A percentile compares a stretch with the other conserved stretches of the same genome.
Evolutionary conservation across 140 eudicot species (phyloP).

Genomic region (Bidens hawaiensis): DNA sequence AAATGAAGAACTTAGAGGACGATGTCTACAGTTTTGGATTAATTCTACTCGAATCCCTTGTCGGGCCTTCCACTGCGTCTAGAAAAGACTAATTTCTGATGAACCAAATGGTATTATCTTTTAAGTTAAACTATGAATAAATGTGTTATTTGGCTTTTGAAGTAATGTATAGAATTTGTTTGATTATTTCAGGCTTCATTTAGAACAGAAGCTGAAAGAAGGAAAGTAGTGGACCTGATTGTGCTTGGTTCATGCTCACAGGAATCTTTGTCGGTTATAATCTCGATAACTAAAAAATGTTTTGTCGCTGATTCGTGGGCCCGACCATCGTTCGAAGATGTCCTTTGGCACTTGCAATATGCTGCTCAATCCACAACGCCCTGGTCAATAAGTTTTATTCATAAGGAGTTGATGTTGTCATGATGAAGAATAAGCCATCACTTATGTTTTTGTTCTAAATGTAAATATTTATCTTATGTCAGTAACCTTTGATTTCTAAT

Average conservation of each 20-base stretch:
- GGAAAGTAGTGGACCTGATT: constrained; percentile 51
- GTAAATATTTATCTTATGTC: constrained; percentile 18
- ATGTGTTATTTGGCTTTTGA: background rate
- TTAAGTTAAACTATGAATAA: background rate
- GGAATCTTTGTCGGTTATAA: constrained; percentile 50
- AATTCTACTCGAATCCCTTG: constrained; percentile 58
- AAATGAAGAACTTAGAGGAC: constrained; percentile 59
- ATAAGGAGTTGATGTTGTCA: constrained; percentile 18
- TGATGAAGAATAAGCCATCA: constrained; percentile 18
- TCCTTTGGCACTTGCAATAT: constrained; percentile 72
- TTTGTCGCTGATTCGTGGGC: constrained; percentile 47
- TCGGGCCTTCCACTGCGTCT: constrained; percentile 47
- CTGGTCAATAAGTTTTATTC: constrained; percentile 19
- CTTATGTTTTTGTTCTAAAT: background rate
- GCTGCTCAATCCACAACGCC: constrained; percentile 49
- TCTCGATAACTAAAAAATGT: constrained; percentile 59
- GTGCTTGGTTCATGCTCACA: constrained; percentile 48
- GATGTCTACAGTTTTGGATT: constrained; percentile 69
- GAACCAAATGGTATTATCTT: constrained; percentile 46
- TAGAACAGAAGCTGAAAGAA: constrained; percentile 40
- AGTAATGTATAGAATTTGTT: background rate
- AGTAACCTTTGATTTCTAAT: constrained; percentile 9
- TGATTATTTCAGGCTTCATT: constrained; percentile 37
- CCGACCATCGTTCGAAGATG: constrained; percentile 69
- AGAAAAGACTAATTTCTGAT: constrained; percentile 45